Evolutionary conservation across 2,329 filamentous ascomycete genomes (phyloP).

Genomic region (Acarospora socialis): DNA sequence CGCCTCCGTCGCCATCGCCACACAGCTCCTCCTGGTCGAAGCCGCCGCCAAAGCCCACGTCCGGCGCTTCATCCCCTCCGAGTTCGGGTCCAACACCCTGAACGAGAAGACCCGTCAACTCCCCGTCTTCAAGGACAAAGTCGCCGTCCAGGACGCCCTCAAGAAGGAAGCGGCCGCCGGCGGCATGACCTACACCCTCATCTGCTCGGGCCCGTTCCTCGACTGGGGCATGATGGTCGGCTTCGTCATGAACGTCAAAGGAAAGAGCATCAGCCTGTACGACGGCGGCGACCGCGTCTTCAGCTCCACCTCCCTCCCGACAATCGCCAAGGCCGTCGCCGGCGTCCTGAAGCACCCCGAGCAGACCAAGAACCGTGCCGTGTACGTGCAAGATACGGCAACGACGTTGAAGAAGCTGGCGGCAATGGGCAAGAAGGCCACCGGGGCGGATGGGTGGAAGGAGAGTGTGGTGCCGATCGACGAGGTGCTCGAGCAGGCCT

Average conservation of each 20-base stretch:
- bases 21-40: slow-evolving; percentile 18
- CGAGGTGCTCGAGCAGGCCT: slow-evolving; percentile 19
- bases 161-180: slow-evolving; percentile 13
- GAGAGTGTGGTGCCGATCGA: slow-evolving; percentile 16
- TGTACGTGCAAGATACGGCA: slow-evolving; percentile 33
- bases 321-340: slow-evolving; percentile 35
- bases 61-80: slow-evolving; percentile 22
- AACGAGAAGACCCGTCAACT: slow-evolving; percentile 16
- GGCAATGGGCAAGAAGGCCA: slow-evolving; percentile 21
- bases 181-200: slow-evolving; percentile 20
- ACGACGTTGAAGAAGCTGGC: slow-evolving; percentile 31
- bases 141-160: slow-evolving; percentile 19
- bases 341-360: slow-evolving; percentile 35
- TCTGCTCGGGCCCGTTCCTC: slow-evolving; percentile 23
- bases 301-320: slow-evolving; percentile 33
- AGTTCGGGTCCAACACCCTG: slow-evolving; percentile 22
- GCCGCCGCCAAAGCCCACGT: slow-evolving; percentile 20
- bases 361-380: slow-evolving; percentile 38
- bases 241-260: slow-evolving; percentile 34
- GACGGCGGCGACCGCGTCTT: slow-evolving; percentile 38
- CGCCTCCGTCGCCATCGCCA: slow-evolving; percentile 3
- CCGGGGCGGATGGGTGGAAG: slow-evolving; percentile 18
- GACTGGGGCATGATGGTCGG: slow-evolving; percentile 21
- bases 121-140: slow-evolving; percentile 22
- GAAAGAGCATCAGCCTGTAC: slow-evolving; percentile 29